Evolutionary conservation across 495 filamentous ascomycete genomes (phyloP), one percentile per base, ranked within the genome.

Genomic region (Bathelium albidoporum): DNA sequence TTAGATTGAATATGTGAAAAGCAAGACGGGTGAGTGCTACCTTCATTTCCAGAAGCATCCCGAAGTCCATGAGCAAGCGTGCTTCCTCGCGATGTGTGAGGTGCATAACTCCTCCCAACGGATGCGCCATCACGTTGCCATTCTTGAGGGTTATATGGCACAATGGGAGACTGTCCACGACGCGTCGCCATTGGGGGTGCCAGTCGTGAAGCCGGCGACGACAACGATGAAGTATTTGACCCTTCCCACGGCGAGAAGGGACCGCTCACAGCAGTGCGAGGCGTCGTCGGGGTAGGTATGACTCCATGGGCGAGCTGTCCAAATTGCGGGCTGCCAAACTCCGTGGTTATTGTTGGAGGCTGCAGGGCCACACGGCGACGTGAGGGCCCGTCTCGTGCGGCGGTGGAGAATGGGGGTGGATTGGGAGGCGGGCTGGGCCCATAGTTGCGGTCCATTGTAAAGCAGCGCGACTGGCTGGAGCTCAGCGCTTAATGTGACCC

Each of bases 61-160:
- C 64, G 39, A 44, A 64, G 62, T 12, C 67, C 24, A 29, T 64
- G n/a, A 18, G 31, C 31, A 68, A 20, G 5, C 44, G 44, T 1
- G 52, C 60, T 24, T 41, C 65, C 60, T 12, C 45, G 32, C 43
- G 31, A 58, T 18, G 68, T 32, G 69, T 71, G 64, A 60, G 74
- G 63, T 43, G 70, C 63, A 63, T 73, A 71, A 64, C 61, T 28
- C 32, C 65, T 64, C 59, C 69, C 55, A 32, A 73, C 24, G 59
- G 55, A 31, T 59, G 71, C 63, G 1, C 66, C 67, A 59, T 66
- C 65, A 61, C 71, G 69, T 44, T 70, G 68, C 75, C 75, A 77
- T 68, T 76, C 72, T 60, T 71, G 67, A 12, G 75, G 75, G 65
- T 77, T 75, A 68, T 77, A 77, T 16, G 71, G 66, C 29, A 69